Conservation (phyloP, 192 early-diverging fungal genomes). For the Kickxella alabastrina region DNA sequence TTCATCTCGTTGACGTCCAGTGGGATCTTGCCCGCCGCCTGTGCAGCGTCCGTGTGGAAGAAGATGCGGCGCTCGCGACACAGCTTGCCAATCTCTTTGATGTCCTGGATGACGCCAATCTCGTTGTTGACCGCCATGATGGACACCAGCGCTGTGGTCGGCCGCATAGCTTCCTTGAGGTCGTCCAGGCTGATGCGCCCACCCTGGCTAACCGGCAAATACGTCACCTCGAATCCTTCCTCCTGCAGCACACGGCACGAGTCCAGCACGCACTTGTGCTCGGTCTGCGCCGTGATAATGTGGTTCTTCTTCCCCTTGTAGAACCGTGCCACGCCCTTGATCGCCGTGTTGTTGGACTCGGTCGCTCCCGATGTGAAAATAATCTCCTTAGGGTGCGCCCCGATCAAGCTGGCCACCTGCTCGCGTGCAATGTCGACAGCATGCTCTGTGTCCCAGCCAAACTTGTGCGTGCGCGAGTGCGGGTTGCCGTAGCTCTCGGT, state of each 20-base stretch:
- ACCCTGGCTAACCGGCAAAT: slow-evolving; percentile 80
- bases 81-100: slow-evolving; percentile 83
- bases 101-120: slow-evolving; percentile 94
- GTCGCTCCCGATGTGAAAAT: slow-evolving; percentile 95
- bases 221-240: slow-evolving; percentile 95
- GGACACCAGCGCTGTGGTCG: slow-evolving; percentile 86
- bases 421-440: slow-evolving; percentile 84
- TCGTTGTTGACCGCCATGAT: slow-evolving; percentile 99
- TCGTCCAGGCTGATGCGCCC: slow-evolving; percentile 80
- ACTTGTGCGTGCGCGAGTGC: slow-evolving; percentile 94
- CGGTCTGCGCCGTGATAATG: slow-evolving; percentile 94
- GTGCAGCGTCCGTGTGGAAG: slow-evolving; percentile 96
- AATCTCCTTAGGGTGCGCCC: slow-evolving; percentile 94
- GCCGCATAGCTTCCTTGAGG: slow-evolving; percentile 79
- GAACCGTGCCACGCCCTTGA: slow-evolving; percentile 94
- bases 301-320: slow-evolving; percentile 93
- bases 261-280: slow-evolving; percentile 98
- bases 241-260: slow-evolving; percentile 93
- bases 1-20: slow-evolving; percentile 89
- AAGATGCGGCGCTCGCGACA: slow-evolving; percentile 87
- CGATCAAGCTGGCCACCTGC: slow-evolving; percentile 82
- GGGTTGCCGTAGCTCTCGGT: slow-evolving; percentile 92
- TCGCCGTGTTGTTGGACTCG: slow-evolving; percentile 90
- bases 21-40: slow-evolving; percentile 94
- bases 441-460: slow-evolving; percentile 94